Evolutionary conservation across 805 yeast species (phyloP), one percentile per base, ranked within the genome.

Genomic region (Wickerhamomyces kurtzmanii): DNA sequence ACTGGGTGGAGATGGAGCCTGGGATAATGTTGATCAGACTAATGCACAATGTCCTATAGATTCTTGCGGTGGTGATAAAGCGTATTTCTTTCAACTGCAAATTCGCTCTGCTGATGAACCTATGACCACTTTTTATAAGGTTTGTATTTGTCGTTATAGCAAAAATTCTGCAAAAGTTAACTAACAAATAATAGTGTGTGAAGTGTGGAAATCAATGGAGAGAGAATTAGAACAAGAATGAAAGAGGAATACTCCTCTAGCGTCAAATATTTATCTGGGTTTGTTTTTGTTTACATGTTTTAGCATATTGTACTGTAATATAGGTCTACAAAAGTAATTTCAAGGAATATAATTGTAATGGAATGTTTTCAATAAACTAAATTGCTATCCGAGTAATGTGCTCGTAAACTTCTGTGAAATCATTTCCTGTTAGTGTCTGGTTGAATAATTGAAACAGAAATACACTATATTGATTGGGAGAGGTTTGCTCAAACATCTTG

Each of bases 91-190:
- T 68, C 97, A 91, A 58, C 62, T 91, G 34, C 98, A 91, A 55
- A 91, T 91, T 47, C 69, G 98, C 56, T 82, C 94, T 36, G 98
- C 98, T 2, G 98, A 91, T 68, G 98, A 91, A 61, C 98, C 98
- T 15, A 91, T 91, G 97, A 91, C 98, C 1, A 89, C 97, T 3
- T 91, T 91, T 53, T 89, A 84, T 55, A 86, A 89, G 30, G 53
- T 47, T 29, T 13, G 49, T 32, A 3, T 24, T n/a, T 24, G n/a
- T n/a, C n/a, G n/a, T n/a, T n/a, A n/a, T n/a, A n/a, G n/a, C n/a
- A n/a, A n/a, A n/a, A n/a, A n/a, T 23, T 13, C 9, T 13, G 14
- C 20, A 17, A 8, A 5, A 12, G 10, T 6, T 21, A 22, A 5
- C 16, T 14, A 15, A 4, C 11, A 9, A 13, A 16, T 28, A 15